Evolutionary conservation across 2,329 filamentous ascomycete genomes (phyloP).

Genomic region (Clonostachys solani): DNA sequence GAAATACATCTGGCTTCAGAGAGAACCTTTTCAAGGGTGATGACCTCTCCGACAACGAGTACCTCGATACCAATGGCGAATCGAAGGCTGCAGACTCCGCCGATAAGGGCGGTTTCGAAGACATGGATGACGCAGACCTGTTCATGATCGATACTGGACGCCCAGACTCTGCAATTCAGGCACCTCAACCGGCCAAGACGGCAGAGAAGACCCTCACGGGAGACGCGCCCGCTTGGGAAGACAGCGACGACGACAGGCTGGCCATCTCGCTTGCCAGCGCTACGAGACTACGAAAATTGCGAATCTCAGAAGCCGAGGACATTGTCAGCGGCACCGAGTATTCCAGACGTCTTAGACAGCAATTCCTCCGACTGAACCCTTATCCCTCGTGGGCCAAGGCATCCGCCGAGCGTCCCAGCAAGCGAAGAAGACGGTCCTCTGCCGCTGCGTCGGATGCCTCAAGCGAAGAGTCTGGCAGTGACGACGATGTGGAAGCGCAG

Average conservation of each 20-base stretch:
- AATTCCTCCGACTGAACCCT: constrained; percentile 61
- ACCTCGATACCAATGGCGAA: constrained; percentile 22
- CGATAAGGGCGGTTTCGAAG: constrained; percentile 41
- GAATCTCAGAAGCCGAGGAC: constrained; percentile 78
- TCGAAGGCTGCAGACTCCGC: constrained; percentile 32
- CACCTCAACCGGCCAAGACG: constrained; percentile 15
- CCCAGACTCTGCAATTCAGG: constrained; percentile 24
- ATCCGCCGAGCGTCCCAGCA: constrained; percentile 38
- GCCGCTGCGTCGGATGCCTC: constrained; percentile 20
- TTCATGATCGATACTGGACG: constrained; percentile 77
- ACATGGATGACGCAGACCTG: constrained; percentile 70
- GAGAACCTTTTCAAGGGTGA: constrained; percentile 62
- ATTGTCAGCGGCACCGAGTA: constrained; percentile 85
- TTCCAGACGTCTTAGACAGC: constrained; percentile 70
- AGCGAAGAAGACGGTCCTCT: constrained; percentile 45
- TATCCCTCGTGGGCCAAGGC: constrained; percentile 56
- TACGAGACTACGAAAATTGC: constrained; percentile 75
- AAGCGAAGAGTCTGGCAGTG: constrained; percentile 48
- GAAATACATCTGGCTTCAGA: constrained; percentile 78
- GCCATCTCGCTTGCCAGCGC: constrained; percentile 76
- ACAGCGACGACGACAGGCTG: constrained; percentile 91
- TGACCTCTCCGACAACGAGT: constrained; percentile 33
- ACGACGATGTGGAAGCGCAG: constrained; percentile 58
- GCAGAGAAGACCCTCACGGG: constrained; percentile 11
- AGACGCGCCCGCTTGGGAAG: constrained; percentile 72